Base-by-base conservation (phyloP, 2,329 filamentous ascomycete species). In the Gremmenia infestans region DNA sequence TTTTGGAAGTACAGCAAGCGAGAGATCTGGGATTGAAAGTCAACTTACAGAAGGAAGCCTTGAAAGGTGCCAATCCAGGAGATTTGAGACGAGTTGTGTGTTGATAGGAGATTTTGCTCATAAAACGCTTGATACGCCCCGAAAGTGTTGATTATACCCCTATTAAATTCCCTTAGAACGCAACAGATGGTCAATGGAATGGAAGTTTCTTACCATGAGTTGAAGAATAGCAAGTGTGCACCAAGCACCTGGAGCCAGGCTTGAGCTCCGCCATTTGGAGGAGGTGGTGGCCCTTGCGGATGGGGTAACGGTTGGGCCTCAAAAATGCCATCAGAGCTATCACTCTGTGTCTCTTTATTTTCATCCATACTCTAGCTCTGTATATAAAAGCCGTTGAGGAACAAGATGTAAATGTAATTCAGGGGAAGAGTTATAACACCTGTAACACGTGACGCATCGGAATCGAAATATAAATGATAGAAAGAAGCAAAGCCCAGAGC, bases 161-260 rank as follows among this genome's bases (percentile, higher is more conserved):
- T 60, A 49, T 23, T n/a, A 8, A 50, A 52, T 39, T 50, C 55
- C 42, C 12, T 22, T 50, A 9, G n/a, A 40, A 53, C 28, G 48
- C 14, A 45, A 46, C 5, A 40, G 35, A n/a, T 40, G 23, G 22
- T n/a, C 22, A 8, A 14, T 22, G 36, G 28, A 50, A 17, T 28
- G n/a, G 8, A 17, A 25, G 2, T 4, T 9, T 36, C 55, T 25
- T 51, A 54, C 55, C 55, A 57, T n/a, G 55, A 54, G 50, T 52
- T 54, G 36, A 57, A 54, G 37, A 54, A 57, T 23, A 54, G 19
- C 11, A 57, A 47, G 43, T 32, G 28, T 14, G 72, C 76, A 15
- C 79, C 71, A 2, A 74, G 72, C 4, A 79, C 78, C 62, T 83
- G 81, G 1, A 73, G 69, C 81, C 81, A 84, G n/a, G 81, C 81